A percentile compares a stretch with the other conserved stretches of the same genome.
These are phyloP conservation scores for Erodium maritimum DNA, from an alignment of 345 rosid genomes.

Conservation along the genomic window DNA sequence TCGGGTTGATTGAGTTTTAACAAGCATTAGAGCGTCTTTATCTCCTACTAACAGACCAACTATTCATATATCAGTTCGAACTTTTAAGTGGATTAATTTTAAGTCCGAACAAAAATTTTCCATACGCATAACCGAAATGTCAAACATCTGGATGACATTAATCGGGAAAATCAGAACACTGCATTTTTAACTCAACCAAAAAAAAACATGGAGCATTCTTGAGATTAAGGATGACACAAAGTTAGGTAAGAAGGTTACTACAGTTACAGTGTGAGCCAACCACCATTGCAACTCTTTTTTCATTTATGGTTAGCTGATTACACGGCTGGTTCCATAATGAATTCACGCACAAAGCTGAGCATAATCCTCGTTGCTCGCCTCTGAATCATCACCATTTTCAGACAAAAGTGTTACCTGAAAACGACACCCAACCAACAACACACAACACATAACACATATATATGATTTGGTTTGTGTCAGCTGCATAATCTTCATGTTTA, in stretches of 20 bases:
- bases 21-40: too few relatives aligned
- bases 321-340: background rate
- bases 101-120: too few relatives aligned
- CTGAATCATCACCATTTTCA: background rate
- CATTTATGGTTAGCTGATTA: background rate
- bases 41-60: too few relatives aligned
- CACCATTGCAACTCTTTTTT: background rate
- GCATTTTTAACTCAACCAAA: too few relatives aligned
- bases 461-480: background rate
- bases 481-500: background rate
- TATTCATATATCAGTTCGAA: too few relatives aligned
- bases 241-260: background rate
- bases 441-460: background rate
- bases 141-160: too few relatives aligned
- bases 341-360: background rate
- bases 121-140: too few relatives aligned
- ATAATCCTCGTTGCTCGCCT: background rate
- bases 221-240: background rate
- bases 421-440: background rate
- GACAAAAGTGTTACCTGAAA: background rate
- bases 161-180: too few relatives aligned
- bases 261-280: background rate
- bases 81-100: too few relatives aligned
- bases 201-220: background rate
- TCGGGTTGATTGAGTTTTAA: too few relatives aligned